These are phyloP conservation scores for Starmerella stigmatis DNA, from an alignment of 805 yeast species.

Conservation along the genomic window DNA sequence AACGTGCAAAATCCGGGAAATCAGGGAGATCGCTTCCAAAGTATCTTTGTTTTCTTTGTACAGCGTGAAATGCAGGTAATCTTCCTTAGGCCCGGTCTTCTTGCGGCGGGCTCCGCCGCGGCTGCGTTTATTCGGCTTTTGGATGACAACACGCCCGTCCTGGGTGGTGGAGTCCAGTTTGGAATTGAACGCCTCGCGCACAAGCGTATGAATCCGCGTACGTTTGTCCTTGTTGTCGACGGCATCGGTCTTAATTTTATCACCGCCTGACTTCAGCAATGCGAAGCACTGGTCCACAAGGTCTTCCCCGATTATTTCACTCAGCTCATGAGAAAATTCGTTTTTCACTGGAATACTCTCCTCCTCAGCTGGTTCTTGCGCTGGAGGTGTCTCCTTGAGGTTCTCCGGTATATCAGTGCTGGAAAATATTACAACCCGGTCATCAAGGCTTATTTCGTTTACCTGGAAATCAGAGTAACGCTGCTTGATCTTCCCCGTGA, in stretches of 20 bases:
- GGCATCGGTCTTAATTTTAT: constrained; percentile 29
- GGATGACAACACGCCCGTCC: constrained; percentile 29
- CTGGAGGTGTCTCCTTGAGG: neutral
- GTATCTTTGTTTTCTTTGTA: constrained; percentile 96
- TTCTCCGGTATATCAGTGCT: neutral
- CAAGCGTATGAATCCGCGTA: constrained; percentile 64
- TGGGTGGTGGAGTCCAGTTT: constrained; percentile 67
- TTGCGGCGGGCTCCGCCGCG: constrained; percentile 3
- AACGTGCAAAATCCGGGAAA: constrained; percentile 61
- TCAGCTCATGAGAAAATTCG: constrained; percentile 40
- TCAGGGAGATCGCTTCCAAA: constrained; percentile 78
- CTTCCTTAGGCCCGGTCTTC: constrained; percentile 32
- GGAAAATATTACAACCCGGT: constrained; percentile 59
- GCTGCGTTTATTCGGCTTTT: constrained; percentile 6
- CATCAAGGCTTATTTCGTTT: constrained; percentile 65
- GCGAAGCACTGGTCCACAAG: constrained; percentile 48
- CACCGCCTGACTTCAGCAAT: constrained; percentile 44
- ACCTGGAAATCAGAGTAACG: constrained; percentile 90
- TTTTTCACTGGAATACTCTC: constrained; percentile 2
- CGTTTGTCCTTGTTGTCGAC: constrained; percentile 64
- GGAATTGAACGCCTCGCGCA: constrained; percentile 63
- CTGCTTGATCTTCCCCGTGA: constrained; percentile 71
- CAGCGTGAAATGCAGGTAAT: constrained; percentile 62
- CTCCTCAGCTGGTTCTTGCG: constrained; percentile 17
- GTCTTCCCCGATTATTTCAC: constrained; percentile 47